Percentiles rank a stretch among this genome's conserved stretches.
These are phyloP conservation scores for Cokeromyces recurvatus DNA, from an alignment of 371 early-diverging fungal species.

Conservation along the genomic window DNA sequence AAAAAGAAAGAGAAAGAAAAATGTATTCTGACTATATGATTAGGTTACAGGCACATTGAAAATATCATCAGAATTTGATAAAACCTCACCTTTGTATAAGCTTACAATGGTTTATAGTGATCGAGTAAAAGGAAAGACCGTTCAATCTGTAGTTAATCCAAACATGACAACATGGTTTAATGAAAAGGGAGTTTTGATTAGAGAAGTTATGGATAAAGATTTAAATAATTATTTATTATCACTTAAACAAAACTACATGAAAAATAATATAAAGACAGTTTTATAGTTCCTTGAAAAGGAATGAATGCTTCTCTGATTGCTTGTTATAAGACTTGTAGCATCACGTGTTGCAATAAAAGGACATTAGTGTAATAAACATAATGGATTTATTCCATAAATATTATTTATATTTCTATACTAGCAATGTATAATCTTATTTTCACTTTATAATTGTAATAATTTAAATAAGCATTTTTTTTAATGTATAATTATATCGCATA, in stretches of 20 bases:
- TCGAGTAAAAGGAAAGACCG: constrained; percentile 7
- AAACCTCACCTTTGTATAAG: constrained; percentile 24
- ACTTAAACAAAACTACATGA: constrained; percentile 19
- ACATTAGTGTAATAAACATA: too few species aligned
- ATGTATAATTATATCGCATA: too few species aligned
- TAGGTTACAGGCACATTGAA: constrained; percentile 18
- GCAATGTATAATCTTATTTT: too few species aligned
- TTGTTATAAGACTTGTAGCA: too few species aligned
- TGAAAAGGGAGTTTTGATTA: constrained; percentile 21
- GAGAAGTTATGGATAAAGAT: constrained; percentile 24
- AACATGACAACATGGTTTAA: constrained; percentile 34
- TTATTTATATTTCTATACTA: too few species aligned
- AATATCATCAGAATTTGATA: constrained; percentile 19
- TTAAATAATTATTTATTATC: constrained; percentile 8
- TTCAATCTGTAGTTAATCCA: constrained; percentile 10
- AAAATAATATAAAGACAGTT: constrained; percentile 15
- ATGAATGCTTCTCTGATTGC: too few species aligned
- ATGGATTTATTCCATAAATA: too few species aligned
- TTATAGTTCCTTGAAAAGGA: too few species aligned
- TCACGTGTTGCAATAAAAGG: too few species aligned
- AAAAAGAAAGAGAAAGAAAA: not conserved
- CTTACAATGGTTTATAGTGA: constrained; percentile 19
- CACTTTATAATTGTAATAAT: too few species aligned
- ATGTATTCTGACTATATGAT: not conserved
- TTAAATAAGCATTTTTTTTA: too few species aligned